Conservation (phyloP, 345 rosid genomes). For the Combretum micranthum region DNA sequence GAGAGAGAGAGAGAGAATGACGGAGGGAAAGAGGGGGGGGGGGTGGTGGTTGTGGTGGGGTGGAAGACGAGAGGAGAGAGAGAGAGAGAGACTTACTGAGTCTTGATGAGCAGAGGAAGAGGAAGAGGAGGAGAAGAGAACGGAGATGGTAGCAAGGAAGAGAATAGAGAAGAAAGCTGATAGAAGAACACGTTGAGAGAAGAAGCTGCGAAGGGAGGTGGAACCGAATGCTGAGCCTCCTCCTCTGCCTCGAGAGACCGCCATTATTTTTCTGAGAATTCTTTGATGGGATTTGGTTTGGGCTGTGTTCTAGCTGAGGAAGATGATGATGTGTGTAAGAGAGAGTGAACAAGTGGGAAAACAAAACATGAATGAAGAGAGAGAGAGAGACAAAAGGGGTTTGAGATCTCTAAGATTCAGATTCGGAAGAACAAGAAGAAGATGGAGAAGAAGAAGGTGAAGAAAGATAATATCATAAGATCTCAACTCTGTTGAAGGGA, state of each 20-base stretch:
- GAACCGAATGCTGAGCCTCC: slow-evolving; percentile 34
- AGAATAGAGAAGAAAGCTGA: slow-evolving; percentile 79
- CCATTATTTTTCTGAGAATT: slow-evolving; percentile 38
- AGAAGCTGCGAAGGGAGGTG: slow-evolving; percentile 50
- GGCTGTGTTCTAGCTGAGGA: neutral
- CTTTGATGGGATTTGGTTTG: neutral
- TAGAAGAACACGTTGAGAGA: slow-evolving; percentile 71
- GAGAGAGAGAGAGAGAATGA: too few species aligned
- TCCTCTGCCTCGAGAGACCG: slow-evolving; percentile 73
- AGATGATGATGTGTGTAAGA: neutral
- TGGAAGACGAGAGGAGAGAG: neutral
- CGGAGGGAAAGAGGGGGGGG: slow-evolving; percentile 7
- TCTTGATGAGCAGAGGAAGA: slow-evolving; percentile 31
- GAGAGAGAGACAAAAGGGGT: neutral
- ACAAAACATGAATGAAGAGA: slow-evolving; percentile 5
- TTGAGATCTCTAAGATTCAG: neutral
- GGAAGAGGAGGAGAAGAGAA: slow-evolving; percentile 54
- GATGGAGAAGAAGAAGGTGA: neutral
- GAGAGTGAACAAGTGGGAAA: neutral
- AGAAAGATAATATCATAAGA: neutral
- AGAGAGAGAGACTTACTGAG: slow-evolving; percentile 34
- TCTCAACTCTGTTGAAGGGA: too few species aligned
- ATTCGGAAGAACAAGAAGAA: slow-evolving; percentile 1
- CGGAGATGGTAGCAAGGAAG: slow-evolving; percentile 72
- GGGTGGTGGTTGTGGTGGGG: too few species aligned